Conservation (phyloP, 345 rosid genomes). For the Heritiera fomes region DNA sequence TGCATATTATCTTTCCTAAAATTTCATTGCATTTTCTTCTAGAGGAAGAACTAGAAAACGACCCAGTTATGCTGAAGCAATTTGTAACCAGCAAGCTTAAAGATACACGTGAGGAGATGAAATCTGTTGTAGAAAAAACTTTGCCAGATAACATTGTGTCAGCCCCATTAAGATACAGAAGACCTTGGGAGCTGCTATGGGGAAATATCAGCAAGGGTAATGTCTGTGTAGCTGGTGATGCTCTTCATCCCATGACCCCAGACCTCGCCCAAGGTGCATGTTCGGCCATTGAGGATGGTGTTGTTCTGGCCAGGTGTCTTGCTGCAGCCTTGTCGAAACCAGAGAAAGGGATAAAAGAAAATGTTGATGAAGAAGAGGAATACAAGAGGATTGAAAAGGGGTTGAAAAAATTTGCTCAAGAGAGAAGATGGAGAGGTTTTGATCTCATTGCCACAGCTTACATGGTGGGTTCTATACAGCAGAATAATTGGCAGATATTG, state of each 20-base stretch:
- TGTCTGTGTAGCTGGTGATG: slow-evolving; percentile 48
- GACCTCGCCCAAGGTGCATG: slow-evolving; percentile 53
- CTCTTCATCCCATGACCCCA: slow-evolving; percentile 62
- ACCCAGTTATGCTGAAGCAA: slow-evolving; percentile 9
- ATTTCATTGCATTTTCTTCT: not conserved
- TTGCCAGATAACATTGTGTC: not conserved
- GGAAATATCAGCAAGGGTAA: slow-evolving; percentile 28
- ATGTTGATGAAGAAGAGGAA: slow-evolving; percentile 6
- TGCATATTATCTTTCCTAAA: not conserved
- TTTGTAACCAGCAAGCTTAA: not conserved
- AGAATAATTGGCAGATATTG: not conserved
- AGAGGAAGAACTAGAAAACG: slow-evolving; percentile 9
- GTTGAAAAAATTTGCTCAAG: slow-evolving; percentile 26
- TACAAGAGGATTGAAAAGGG: slow-evolving; percentile 35
- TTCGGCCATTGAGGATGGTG: slow-evolving; percentile 41
- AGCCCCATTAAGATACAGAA: not conserved
- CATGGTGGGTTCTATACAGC: slow-evolving; percentile 22
- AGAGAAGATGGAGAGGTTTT: slow-evolving; percentile 52
- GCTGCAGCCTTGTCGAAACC: slow-evolving; percentile 29
- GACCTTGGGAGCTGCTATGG: slow-evolving; percentile 15
- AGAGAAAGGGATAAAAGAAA: not conserved
- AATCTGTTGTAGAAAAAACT: not conserved
- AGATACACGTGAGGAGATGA: not conserved
- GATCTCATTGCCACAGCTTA: slow-evolving; percentile 35
- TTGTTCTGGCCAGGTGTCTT: slow-evolving; percentile 49